Evolutionary conservation across 2,329 filamentous ascomycete species (phyloP).

Genomic region (Daldinia sp.): DNA sequence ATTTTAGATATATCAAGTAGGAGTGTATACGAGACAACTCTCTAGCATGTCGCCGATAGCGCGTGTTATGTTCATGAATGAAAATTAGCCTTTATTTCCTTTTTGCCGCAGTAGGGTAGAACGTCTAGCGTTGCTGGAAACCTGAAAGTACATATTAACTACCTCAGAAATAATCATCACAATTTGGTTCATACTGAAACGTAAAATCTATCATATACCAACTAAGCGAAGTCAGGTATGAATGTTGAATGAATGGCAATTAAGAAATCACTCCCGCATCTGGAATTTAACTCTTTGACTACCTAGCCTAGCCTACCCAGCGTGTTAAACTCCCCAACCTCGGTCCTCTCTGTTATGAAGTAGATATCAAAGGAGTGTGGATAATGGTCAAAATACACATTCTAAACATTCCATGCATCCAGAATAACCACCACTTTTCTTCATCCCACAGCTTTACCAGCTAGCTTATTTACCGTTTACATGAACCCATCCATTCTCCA

Average conservation of each 20-base stretch:
- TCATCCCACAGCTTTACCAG: too few species aligned
- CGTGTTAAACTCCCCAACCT: neutral
- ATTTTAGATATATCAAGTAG: neutral
- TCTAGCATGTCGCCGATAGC: neutral
- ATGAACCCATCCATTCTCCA: neutral
- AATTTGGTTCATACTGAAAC: neutral
- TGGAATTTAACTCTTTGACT: neutral
- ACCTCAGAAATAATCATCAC: neutral
- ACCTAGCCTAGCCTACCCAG: neutral
- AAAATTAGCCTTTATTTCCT: neutral
- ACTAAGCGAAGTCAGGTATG: neutral
- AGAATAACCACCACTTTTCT: too few species aligned
- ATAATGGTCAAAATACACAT: neutral
- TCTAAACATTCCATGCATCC: neutral
- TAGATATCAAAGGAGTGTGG: neutral
- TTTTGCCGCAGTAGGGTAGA: too few species aligned
- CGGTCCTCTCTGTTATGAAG: neutral
- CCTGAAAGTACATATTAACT: too few species aligned
- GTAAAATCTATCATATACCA: neutral
- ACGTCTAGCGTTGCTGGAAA: too few species aligned
- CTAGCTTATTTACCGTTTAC: neutral
- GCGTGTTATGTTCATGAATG: neutral
- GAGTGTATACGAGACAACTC: neutral
- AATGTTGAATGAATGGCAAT: neutral
- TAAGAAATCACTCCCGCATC: neutral